Base-by-base conservation (phyloP, 2,329 filamentous ascomycete genomes). In the Botrytis sinoallii region DNA sequence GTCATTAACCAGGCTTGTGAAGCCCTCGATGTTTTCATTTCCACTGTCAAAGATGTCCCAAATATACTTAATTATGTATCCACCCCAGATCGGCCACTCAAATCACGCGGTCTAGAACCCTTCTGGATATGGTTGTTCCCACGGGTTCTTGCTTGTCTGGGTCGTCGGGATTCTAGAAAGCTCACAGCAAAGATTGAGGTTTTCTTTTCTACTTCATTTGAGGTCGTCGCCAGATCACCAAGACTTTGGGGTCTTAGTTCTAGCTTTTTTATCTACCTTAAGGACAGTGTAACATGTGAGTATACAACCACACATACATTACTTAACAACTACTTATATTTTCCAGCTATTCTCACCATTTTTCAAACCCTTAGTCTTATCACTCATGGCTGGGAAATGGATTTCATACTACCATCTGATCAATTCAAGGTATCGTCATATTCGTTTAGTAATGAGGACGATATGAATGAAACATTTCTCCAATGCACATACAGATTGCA, bases 21-120 rank as follows among this genome's bases (percentile, higher is more conserved):
- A 79, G 94, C 93, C 70, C 86, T 97, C 66, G 89, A 92, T 77
- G 94, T 97, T 70, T 86, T 98, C 63, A 88, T 88, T 73, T 87
- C 92, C 70, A 93, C 92, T 4, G 87, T 97, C 76, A 87, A 89
- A 75, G 92, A 94, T 79, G 93, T 91, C 12, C 94, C 93, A 3
- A 84, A 86, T 55, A 88, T 94, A n/a, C 84, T 95, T 42, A 83
- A 86, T 32, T 85, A 84, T 74, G 82, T 81, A 42, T 82, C 84
- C 18, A 80, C 83, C 32, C 79, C 79, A 4, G 83, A 83, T 61
- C 81, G 82, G 5, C 85, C 86, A 64, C 80, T 89, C 42, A 76
- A 76, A 72, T 86, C 86, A 69, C 84, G 88, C 59, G 88, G 90
- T 25, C 82, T 83, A 57, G 89, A 91, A 75, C 87, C 92, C 7